Base-by-base conservation (phyloP, 2,329 filamentous ascomycete genomes). In the Diaporthe australafricana region DNA sequence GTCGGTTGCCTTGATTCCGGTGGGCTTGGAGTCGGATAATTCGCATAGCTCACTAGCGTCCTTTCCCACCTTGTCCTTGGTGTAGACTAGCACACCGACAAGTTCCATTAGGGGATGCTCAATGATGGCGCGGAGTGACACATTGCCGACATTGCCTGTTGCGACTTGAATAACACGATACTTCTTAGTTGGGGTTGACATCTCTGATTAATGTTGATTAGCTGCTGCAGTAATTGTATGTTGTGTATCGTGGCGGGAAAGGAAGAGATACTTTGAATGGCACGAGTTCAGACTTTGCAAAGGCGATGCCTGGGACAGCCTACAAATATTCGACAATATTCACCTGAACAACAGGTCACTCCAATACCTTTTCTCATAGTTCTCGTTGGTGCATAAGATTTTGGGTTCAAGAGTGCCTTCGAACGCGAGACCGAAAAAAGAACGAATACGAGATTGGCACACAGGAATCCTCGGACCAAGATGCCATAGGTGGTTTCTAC, bases 121-220 rank as follows among this genome's bases (percentile, higher is more conserved):
- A 14, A 53, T 53, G 17, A 53, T 53, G 2, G 50, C 6, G 27
- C 50, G 50, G 17, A 53, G 50, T 5, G 50, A 53, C 50, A 53
- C 27, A 53, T 53, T 53, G 11, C 50, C 50, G 27, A 53, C 50
- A 53, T 53, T 53, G 8, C 50, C 50, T 4, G 50, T 53, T 4
- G 50, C 50, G 17, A 53, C 50, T 53, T 53, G 50, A n/a, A 53
- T 53, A n/a, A 53, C 27, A 53, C 50, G 50, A n/a, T 53, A 53
- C 50, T 53, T 53, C 17, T 53, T 53, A 2, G 50, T 53, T 5
- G 25, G 27, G 7, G 25, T 32, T 4, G 50, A 4, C 50, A 53
- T 53, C 6, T 32, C 32, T 25, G 0, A 32, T 2, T n/a, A 32
- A 3, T 30, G 17, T 35, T 16, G 50, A 53, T 11, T 20, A 2